Base-by-base conservation (phyloP, 208 protist genomes). In the Lotmaria passim region DNA sequence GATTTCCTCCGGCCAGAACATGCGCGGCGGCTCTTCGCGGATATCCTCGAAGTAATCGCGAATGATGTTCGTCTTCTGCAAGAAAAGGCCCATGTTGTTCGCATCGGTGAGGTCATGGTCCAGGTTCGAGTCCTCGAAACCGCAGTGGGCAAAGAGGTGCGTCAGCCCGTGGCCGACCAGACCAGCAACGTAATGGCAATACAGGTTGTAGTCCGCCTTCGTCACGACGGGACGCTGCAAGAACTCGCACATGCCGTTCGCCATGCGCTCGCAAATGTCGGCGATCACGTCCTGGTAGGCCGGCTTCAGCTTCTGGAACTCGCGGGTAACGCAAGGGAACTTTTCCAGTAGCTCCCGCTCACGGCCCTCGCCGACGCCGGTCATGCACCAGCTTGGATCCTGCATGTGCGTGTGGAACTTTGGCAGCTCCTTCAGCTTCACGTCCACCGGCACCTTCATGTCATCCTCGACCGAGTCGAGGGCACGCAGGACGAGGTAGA, bases 31-130 rank as follows among this genome's bases (percentile, higher is more conserved):
- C 53, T 82, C 78, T 60, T 98, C 96, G 34, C 75, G 68, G 28
- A 98, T 91, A 73, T 99, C 98, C 81, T 99, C 98, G 30, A 96
- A 89, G 70, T 98, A 99, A 86, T 99, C 98, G 28, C 98, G 87
- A 47, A 98, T 98, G 77, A 99, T 99, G 78, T 99, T 99, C 0
- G 95, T 98, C 81, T 99, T 99, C 78, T 99, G 98, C 60, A 99
- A 73, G 59, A 99, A 98, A 17, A 99, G 87, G 7, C 98, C 98
- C 98, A 99, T 99, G 59, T 86, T 73, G 68, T 98, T 98, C 15
- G 94, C 77, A 24, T 86, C 64, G 38, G 83, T 78, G 11, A 96
- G 74, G 39, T 93, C 74, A 1, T 89, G 57, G 46, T 73, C 81
- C 8, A 97, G 50, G 51, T 50, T 50, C 23, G 76, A 30, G 60